Evolutionary conservation across 805 yeast species (phyloP).

Genomic region (Ogataea trehaloabstinens): DNA sequence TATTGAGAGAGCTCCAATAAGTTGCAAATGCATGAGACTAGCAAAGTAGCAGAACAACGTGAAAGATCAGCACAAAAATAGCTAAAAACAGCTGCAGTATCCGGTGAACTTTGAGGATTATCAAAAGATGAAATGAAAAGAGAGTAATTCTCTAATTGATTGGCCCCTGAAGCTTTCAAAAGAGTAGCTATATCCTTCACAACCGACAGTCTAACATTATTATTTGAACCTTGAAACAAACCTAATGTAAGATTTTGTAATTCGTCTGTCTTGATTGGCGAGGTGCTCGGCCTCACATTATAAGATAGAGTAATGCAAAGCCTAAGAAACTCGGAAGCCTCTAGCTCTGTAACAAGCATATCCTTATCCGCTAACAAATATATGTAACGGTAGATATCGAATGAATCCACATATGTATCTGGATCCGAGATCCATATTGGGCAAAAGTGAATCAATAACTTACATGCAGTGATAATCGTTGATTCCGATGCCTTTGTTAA

Average conservation of each 20-base stretch:
- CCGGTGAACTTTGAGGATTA: slow-evolving; percentile 38
- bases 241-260: slow-evolving; percentile 1
- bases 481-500: slow-evolving; percentile 39
- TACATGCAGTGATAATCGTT: slow-evolving; percentile 34
- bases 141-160: slow-evolving; percentile 32
- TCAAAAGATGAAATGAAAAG: slow-evolving; percentile 30
- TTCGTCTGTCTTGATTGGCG: neutral
- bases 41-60: slow-evolving; percentile 28
- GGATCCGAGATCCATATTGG: slow-evolving; percentile 27
- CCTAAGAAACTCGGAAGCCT: slow-evolving; percentile 31
- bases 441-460: slow-evolving; percentile 27
- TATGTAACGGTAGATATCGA: slow-evolving; percentile 49
- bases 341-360: slow-evolving; percentile 38
- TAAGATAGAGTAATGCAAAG: slow-evolving; percentile 33
- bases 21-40: slow-evolving; percentile 38
- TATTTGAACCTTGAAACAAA: slow-evolving; percentile 14
- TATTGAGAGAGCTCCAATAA: slow-evolving; percentile 40
- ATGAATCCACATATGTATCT: slow-evolving; percentile 6
- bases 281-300: slow-evolving; percentile 7
- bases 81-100: slow-evolving; percentile 38
- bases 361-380: slow-evolving; percentile 37
- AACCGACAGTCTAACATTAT: slow-evolving; percentile 24
- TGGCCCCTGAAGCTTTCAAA: neutral
- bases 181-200: slow-evolving; percentile 15
- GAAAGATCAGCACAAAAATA: slow-evolving; percentile 35